These are phyloP conservation scores for Volvariella volvacea DNA, from an alignment of 1,284 basidiomycete genomes.

Conservation along the genomic window DNA sequence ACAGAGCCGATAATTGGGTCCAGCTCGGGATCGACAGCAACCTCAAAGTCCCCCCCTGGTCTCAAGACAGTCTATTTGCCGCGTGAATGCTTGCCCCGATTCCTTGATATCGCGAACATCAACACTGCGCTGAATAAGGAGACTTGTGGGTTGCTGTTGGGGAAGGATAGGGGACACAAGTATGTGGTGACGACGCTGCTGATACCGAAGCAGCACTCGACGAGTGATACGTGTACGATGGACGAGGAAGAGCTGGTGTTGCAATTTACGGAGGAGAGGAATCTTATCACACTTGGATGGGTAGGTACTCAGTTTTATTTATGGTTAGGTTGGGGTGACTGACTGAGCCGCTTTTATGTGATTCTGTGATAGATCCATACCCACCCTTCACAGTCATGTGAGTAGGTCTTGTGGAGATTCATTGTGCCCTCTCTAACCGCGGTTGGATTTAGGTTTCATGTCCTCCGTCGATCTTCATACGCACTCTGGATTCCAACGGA, in stretches of 20 bases:
- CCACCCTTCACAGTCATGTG: constrained; percentile 86
- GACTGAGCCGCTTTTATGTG: constrained; percentile 1
- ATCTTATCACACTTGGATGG: constrained; percentile 84
- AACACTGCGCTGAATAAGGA: constrained; percentile 41
- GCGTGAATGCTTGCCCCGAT: constrained; percentile 60
- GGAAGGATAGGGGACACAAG: constrained; percentile 52
- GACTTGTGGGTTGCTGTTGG: constrained; percentile 42
- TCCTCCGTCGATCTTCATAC: constrained; percentile 87
- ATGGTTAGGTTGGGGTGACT: constrained; percentile 1
- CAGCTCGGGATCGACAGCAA: no score
- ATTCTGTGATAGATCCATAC: constrained; percentile 70
- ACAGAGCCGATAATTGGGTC: constrained; percentile 20
- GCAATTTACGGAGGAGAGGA: constrained; percentile 71
- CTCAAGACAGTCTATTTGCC: constrained; percentile 65
- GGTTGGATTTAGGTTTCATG: constrained; percentile 59
- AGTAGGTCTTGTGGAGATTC: constrained; percentile 18
- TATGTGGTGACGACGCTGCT: constrained; percentile 70
- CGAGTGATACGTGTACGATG: constrained; percentile 85
- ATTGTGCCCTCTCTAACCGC: constrained; percentile 1
- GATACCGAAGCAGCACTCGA: constrained; percentile 79
- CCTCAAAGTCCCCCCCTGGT: constrained; percentile 16
- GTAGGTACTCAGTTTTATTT: constrained; percentile 37
- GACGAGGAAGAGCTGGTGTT: constrained; percentile 83
- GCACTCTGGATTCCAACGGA: constrained; percentile 79
- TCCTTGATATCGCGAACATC: constrained; percentile 56